Evolutionary conservation across 1,284 basidiomycete genomes (phyloP).

Genomic region (Pterulicium gracile): DNA sequence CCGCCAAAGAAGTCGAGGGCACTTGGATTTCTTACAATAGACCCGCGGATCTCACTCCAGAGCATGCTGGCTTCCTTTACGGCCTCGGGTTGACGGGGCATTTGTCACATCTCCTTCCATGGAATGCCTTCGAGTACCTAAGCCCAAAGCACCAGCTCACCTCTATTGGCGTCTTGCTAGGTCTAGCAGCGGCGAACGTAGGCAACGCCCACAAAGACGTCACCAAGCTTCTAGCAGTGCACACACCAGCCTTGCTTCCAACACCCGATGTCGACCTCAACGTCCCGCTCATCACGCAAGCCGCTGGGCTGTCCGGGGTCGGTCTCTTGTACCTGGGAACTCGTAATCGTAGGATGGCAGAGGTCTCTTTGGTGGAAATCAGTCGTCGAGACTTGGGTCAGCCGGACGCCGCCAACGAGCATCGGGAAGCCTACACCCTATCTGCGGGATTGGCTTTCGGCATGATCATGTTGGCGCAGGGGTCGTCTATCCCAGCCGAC

Average conservation of each 20-base stretch:
- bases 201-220: slow-evolving; percentile 82
- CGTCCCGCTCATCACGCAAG: slow-evolving; percentile 82
- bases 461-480: slow-evolving; percentile 90
- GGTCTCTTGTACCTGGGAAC: slow-evolving; percentile 88
- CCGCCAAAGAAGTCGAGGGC: slow-evolving; percentile 72
- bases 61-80: slow-evolving; percentile 92
- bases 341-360: slow-evolving; percentile 84
- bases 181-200: slow-evolving; percentile 85
- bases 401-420: slow-evolving; percentile 74
- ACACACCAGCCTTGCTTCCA: slow-evolving; percentile 87
- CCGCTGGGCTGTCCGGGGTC: slow-evolving; percentile 80
- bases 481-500: slow-evolving; percentile 69
- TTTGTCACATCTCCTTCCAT: slow-evolving; percentile 78
- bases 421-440: slow-evolving; percentile 88
- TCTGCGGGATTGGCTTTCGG: slow-evolving; percentile 87
- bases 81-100: slow-evolving; percentile 91
- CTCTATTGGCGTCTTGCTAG: slow-evolving; percentile 87
- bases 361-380: slow-evolving; percentile 82
- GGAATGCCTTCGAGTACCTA: slow-evolving; percentile 86
- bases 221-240: slow-evolving; percentile 85
- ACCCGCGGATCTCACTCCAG: slow-evolving; percentile 74
- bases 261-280: slow-evolving; percentile 83
- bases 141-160: slow-evolving; percentile 94
- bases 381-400: slow-evolving; percentile 67
- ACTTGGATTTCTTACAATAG: slow-evolving; percentile 94